These are phyloP conservation scores for Spinacia oleracea DNA, from an alignment of 179 eudicot species.

Conservation along the genomic window DNA sequence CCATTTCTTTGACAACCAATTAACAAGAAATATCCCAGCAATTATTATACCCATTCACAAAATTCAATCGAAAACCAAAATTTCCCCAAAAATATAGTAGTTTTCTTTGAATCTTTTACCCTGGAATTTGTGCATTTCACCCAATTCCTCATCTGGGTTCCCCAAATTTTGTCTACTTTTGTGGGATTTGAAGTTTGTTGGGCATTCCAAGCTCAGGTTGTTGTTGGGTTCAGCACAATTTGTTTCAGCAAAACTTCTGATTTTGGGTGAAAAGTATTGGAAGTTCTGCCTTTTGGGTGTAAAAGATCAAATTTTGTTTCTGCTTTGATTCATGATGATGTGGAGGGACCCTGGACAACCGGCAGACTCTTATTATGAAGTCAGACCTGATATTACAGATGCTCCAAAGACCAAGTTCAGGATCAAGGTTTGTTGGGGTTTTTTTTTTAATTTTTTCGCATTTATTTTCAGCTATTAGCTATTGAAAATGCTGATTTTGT, in stretches of 20 bases:
- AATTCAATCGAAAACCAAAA: too few relatives aligned
- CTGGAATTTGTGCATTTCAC: slow-evolving; percentile 14
- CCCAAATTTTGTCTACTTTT: slow-evolving; percentile 14
- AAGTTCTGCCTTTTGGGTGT: slow-evolving; percentile 8
- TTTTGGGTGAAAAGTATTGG: not conserved
- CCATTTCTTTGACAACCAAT: slow-evolving; percentile 28
- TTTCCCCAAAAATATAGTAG: not conserved
- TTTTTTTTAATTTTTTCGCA: not conserved
- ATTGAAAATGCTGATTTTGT: not conserved
- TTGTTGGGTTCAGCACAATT: slow-evolving; percentile 15
- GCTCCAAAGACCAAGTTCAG: slow-evolving; percentile 86
- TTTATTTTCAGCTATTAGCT: slow-evolving; percentile 4
- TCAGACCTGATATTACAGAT: slow-evolving; percentile 76
- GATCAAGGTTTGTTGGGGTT: slow-evolving; percentile 66
- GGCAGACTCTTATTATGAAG: slow-evolving; percentile 78
- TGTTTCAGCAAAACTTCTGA: not conserved
- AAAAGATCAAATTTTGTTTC: not conserved
- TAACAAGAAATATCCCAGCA: slow-evolving; percentile 5
- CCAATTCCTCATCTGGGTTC: slow-evolving; percentile 34
- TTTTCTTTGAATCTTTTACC: slow-evolving; percentile 17
- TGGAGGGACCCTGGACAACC: slow-evolving; percentile 77
- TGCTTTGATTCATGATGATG: slow-evolving; percentile 33
- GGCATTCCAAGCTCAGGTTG: slow-evolving; percentile 29
- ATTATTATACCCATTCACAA: not conserved
- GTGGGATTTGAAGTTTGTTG: slow-evolving; percentile 23